These are phyloP conservation scores for Brasilioporus rufonigricans DNA, from an alignment of 768 basidiomycete species.

Conservation along the genomic window DNA sequence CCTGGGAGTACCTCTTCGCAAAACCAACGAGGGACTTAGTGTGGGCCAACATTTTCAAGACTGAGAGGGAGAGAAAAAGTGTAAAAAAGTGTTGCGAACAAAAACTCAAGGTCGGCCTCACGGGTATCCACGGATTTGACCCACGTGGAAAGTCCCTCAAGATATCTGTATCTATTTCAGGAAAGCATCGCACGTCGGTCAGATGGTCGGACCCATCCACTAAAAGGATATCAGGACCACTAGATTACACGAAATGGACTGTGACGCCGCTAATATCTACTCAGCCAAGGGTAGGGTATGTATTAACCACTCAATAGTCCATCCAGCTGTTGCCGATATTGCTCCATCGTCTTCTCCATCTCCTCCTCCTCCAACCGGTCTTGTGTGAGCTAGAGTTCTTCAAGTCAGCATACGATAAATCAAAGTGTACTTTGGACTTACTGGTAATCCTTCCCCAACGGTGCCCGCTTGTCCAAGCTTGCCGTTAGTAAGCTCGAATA, in stretches of 20 bases:
- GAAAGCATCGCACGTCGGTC: not conserved
- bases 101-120: conserved; percentile 7
- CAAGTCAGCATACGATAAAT: conserved; percentile 6
- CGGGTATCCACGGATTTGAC: conserved; percentile 25
- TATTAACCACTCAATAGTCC: conserved; percentile 64
- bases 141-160: conserved; percentile 17
- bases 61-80: conserved; percentile 17
- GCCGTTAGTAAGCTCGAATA: conserved; percentile 94
- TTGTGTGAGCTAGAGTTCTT: conserved; percentile 47
- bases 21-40: conserved; percentile 51
- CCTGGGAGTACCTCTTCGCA: conserved; percentile 51
- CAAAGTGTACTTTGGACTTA: conserved; percentile 38
- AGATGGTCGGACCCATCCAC: no score
- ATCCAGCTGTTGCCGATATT: conserved; percentile 85
- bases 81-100: conserved; percentile 12
- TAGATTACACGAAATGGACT: conserved; percentile 11
- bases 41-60: conserved; percentile 53
- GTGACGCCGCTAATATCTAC: not conserved
- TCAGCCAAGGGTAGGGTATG: conserved; percentile 15
- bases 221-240: not conserved
- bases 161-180: conserved; percentile 6
- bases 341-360: conserved; percentile 84
- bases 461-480: conserved; percentile 86
- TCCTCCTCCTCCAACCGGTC: conserved; percentile 74
- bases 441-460: conserved; percentile 71